Conservation (phyloP, 495 filamentous ascomycete species). For the Acidiella bohemica region DNA sequence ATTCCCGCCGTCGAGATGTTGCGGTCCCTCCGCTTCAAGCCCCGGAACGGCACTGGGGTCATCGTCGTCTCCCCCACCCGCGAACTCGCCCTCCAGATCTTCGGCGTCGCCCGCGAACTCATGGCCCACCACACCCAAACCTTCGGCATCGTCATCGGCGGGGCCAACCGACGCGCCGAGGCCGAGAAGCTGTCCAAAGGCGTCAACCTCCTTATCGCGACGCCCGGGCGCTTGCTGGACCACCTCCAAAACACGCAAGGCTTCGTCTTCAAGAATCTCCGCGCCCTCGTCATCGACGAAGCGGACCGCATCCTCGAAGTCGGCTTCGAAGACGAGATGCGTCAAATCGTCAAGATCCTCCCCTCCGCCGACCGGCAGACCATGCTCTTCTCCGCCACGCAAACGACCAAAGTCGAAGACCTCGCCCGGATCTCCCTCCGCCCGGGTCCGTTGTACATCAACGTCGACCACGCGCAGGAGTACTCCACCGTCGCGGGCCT, state of each 20-base stretch:
- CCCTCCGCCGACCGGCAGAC: slow-evolving; percentile 83
- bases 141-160: slow-evolving; percentile 89
- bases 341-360: slow-evolving; percentile 90
- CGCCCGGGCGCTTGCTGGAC: slow-evolving; percentile 83
- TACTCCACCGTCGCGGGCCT: slow-evolving; percentile 80
- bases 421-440: slow-evolving; percentile 84
- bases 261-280: slow-evolving; percentile 89
- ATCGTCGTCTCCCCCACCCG: slow-evolving; percentile 78
- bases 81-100: slow-evolving; percentile 90
- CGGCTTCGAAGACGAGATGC: slow-evolving; percentile 97
- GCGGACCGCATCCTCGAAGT: slow-evolving; percentile 91
- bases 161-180: slow-evolving; percentile 80
- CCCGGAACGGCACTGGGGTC: slow-evolving; percentile 68
- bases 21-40: slow-evolving; percentile 75
- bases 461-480: slow-evolving; percentile 69
- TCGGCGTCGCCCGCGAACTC: slow-evolving; percentile 84
- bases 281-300: slow-evolving; percentile 78
- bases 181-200: slow-evolving; percentile 90
- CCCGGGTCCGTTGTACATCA: slow-evolving; percentile 89
- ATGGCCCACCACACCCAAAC: slow-evolving; percentile 84
- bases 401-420: slow-evolving; percentile 97
- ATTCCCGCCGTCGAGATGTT: slow-evolving; percentile 95
- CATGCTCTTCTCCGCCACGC: slow-evolving; percentile 93
- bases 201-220: slow-evolving; percentile 87
- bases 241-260: slow-evolving; percentile 86